Evolutionary conservation across 1,284 basidiomycete species (phyloP).

Genomic region (Ustilago tritici): DNA sequence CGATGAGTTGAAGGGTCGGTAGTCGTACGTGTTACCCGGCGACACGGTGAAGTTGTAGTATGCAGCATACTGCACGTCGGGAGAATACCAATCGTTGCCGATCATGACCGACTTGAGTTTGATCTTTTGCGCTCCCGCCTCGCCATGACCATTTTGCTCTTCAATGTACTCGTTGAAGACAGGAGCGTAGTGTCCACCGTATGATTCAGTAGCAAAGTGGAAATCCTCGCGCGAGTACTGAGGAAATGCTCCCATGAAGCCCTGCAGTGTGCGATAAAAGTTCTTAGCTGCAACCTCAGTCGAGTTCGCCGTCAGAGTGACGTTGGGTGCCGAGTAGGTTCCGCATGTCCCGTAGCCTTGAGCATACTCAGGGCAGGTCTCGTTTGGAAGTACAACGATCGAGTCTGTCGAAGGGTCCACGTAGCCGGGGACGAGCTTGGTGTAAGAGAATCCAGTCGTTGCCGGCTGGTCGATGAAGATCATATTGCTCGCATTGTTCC

Average conservation of each 20-base stretch:
- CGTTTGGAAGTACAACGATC: constrained; percentile 35
- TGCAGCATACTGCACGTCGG: constrained; percentile 52
- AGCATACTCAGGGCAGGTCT: constrained; percentile 47
- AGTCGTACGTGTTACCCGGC: constrained; percentile 57
- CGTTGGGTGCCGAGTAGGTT: constrained; percentile 48
- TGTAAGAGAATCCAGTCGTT: constrained; percentile 56
- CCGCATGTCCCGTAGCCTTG: constrained; percentile 44
- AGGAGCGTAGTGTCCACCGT: constrained; percentile 75
- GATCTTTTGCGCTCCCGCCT: constrained; percentile 72
- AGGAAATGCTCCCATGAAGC: constrained; percentile 60
- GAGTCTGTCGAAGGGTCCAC: constrained; percentile 30
- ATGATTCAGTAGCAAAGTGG: constrained; percentile 74
- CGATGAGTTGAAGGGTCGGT: constrained; percentile 44
- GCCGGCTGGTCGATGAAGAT: constrained; percentile 80
- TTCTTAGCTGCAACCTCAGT: constrained; percentile 58
- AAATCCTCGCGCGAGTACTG: constrained; percentile 71
- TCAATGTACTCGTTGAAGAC: constrained; percentile 73
- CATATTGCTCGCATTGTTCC: constrained; percentile 78
- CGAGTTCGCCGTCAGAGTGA: constrained; percentile 51
- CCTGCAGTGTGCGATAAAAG: constrained; percentile 75
- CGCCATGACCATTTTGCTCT: constrained; percentile 75
- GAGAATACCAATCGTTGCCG: constrained; percentile 70
- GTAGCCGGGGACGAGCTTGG: constrained; percentile 49
- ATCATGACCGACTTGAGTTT: constrained; percentile 77
- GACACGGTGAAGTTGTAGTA: constrained; percentile 61